Evolutionary conservation across 345 rosid genomes (phyloP), one percentile per base, ranked within the genome.

Genomic region (Noccaea caerulescens): DNA sequence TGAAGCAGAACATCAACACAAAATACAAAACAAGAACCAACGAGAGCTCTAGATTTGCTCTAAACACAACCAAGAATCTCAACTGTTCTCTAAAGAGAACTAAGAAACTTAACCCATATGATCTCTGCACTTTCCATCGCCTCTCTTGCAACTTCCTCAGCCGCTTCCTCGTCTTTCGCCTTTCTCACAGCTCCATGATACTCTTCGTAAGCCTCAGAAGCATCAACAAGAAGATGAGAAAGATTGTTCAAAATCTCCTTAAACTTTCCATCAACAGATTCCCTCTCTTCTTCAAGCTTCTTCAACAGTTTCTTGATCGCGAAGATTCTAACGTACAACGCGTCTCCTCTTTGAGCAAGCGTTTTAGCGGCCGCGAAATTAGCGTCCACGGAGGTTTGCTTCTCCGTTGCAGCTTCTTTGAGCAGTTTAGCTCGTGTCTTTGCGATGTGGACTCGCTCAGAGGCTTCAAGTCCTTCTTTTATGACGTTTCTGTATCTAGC

Each of bases 31-130:
- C 54, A 58, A 67, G 67, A 74, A 67, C 50, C 39, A 43, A 42
- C 39, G 51, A 51, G 62, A 67, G 49, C 18, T 59, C 77, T 4
- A 66, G 11, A 23, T 68, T 66, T 13, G 61, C 72, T 50, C 39
- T 66, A 12, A 74, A 7, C 49, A 51, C 55, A 59, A 23, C 2
- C 42, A 49, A 66, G 45, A 66, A 58, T 57, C 72, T 73, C 39
- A 73, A 9, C 8, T 66, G 46, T 20, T 67, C 78, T 60, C 51
- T 61, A 75, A 67, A 75, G 78, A 67, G 63, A 60, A 67, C 46
- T 44, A 75, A 75, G 73, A 75, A 75, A 75, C 63, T 67, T 67
- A 59, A 49, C 42, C 78, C 78, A 75, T 2, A 75, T 68, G 23
- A 60, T 54, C 69, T 75, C 25, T 52, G 78, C 78, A 67, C 68